Evolutionary conservation across 495 filamentous ascomycete species (phyloP).

Genomic region (Tricharina praecox): DNA sequence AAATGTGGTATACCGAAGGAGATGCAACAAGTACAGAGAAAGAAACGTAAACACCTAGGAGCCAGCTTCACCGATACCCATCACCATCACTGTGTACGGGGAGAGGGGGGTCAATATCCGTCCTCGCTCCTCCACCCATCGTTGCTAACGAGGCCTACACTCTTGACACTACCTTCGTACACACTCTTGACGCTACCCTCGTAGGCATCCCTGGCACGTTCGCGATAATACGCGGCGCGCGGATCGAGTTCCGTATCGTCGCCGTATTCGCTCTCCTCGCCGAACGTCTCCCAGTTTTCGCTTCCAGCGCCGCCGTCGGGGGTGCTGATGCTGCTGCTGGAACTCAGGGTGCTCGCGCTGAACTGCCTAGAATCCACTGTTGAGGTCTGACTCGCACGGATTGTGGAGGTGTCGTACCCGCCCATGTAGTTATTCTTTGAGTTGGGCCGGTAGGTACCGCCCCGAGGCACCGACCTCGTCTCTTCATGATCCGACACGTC

Average conservation of each 20-base stretch:
- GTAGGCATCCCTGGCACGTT: not conserved
- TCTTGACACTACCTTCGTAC: not conserved
- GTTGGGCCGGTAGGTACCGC: not conserved
- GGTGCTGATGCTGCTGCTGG: not conserved
- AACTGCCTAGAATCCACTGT: not conserved
- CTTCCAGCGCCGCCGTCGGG: conserved; percentile 13
- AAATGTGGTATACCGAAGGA: too few relatives aligned
- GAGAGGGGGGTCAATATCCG: not conserved
- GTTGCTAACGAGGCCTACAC: not conserved
- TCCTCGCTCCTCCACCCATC: conserved; percentile 1
- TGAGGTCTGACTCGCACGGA: not conserved
- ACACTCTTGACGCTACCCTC: not conserved
- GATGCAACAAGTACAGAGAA: too few relatives aligned
- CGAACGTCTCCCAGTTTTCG: conserved; percentile 22
- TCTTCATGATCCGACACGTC: not conserved
- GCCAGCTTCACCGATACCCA: too few relatives aligned
- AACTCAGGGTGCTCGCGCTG: not conserved
- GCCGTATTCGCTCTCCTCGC: conserved; percentile 11
- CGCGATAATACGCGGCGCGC: conserved; percentile 14
- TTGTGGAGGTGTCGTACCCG: not conserved
- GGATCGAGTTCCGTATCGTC: conserved; percentile 15
- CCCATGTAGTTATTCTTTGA: not conserved
- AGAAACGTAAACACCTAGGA: too few relatives aligned
- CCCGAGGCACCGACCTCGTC: not conserved
- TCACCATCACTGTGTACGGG: too few relatives aligned